Percentiles rank a stretch among this genome's conserved stretches.
Evolutionary conservation across 345 rosid genomes (phyloP).

Genomic region (Murraya paniculata): DNA sequence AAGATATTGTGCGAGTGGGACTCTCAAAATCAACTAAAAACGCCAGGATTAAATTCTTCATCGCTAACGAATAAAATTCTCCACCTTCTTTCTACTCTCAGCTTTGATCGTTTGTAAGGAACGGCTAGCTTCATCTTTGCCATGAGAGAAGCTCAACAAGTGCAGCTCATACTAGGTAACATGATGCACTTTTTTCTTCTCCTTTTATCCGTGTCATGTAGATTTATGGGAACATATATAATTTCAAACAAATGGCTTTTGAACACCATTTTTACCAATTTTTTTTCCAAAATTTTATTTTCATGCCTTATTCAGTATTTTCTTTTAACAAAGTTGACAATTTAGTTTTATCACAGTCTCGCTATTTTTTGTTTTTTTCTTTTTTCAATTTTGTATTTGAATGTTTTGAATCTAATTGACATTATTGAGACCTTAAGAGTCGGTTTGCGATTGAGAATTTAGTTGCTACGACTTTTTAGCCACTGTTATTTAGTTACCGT

Average conservation of each 20-base stretch:
- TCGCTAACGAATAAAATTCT: too few species aligned
- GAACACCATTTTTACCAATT: too few species aligned
- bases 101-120: not conserved
- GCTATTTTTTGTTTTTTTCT: too few species aligned
- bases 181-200: not conserved
- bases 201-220: not conserved
- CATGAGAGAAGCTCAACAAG: conserved; percentile 25
- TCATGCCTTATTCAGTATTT: not conserved
- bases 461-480: not conserved
- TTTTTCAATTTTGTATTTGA: too few species aligned
- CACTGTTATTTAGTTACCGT: not conserved
- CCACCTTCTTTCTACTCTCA: not conserved
- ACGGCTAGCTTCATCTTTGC: not conserved
- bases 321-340: not conserved
- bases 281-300: too few species aligned
- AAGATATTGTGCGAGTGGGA: not conserved
- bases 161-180: not conserved
- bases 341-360: not conserved
- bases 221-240: too few species aligned
- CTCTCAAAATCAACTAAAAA: not conserved
- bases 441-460: not conserved
- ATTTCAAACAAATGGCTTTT: too few species aligned
- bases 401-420: not conserved
- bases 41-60: too few species aligned
- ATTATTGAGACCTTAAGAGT: not conserved